Evolutionary conservation across 2,329 filamentous ascomycete genomes (phyloP).

Genomic region (Penicillium sp.): DNA sequence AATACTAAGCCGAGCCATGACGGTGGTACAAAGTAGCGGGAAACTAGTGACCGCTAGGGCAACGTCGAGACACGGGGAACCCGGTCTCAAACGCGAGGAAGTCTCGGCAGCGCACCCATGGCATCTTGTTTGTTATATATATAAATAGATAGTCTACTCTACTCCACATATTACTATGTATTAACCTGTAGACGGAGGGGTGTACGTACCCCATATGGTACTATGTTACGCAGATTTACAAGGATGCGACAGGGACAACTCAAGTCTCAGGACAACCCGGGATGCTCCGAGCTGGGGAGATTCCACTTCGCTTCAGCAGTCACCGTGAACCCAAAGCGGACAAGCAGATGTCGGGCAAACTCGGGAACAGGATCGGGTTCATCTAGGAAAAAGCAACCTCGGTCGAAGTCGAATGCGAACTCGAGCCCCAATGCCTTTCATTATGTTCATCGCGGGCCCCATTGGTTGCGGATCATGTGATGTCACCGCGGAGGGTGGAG

Average conservation of each 20-base stretch:
- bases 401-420: too few relatives aligned
- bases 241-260: too few relatives aligned
- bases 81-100: not conserved
- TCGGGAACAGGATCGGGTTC: not conserved
- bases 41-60: not conserved
- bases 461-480: slow-evolving; percentile 33
- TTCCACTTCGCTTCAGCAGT: too few relatives aligned
- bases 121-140: too few relatives aligned
- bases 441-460: slow-evolving; percentile 12
- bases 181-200: too few relatives aligned
- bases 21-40: not conserved
- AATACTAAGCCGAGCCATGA: not conserved
- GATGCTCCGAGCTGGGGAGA: too few relatives aligned
- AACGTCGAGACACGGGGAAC: not conserved
- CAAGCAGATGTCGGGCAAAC: not conserved
- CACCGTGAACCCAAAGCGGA: not conserved
- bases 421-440: slow-evolving; percentile 2
- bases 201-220: too few relatives aligned
- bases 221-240: too few relatives aligned
- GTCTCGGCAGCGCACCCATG: not conserved
- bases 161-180: too few relatives aligned
- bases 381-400: not conserved
- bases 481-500: slow-evolving; percentile 7
- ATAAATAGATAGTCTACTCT: too few relatives aligned
- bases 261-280: too few relatives aligned